A percentile compares a stretch with the other conserved stretches of the same genome.
These are phyloP conservation scores for Cadophora luteo-olivacea DNA, from an alignment of 2,329 filamentous ascomycete species.

Conservation along the genomic window DNA sequence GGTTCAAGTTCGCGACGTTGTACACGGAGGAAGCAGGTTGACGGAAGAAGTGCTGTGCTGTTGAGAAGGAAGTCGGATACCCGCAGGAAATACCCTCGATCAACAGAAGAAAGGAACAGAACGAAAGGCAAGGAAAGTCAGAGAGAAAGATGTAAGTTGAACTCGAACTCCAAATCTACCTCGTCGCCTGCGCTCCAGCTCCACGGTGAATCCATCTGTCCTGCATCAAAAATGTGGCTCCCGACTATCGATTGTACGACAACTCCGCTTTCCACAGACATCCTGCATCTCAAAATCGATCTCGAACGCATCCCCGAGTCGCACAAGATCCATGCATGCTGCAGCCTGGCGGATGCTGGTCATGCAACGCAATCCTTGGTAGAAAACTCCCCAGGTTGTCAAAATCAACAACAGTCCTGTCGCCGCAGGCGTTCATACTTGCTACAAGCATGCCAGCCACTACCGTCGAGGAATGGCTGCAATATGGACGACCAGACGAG, in stretches of 20 bases:
- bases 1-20: constrained; percentile 38
- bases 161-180: constrained; percentile 12
- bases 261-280: constrained; percentile 17
- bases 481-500: constrained; percentile 38
- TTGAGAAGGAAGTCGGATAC: constrained; percentile 29
- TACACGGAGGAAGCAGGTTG: constrained; percentile 44
- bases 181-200: neutral
- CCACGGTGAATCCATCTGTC: constrained; percentile 24
- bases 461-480: constrained; percentile 45
- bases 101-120: neutral
- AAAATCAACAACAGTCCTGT: constrained; percentile 32
- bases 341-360: constrained; percentile 43
- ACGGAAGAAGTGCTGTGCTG: constrained; percentile 35
- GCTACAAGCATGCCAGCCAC: constrained; percentile 42
- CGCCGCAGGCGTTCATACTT: constrained; percentile 14
- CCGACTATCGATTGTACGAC: constrained; percentile 30
- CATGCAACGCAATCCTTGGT: constrained; percentile 40
- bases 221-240: constrained; percentile 31
- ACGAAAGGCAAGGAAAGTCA: constrained; percentile 11
- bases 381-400: constrained; percentile 28
- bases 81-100: constrained; percentile 27
- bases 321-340: constrained; percentile 44
- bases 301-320: constrained; percentile 31
- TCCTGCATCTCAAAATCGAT: constrained; percentile 22
- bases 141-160: constrained; percentile 20